Conservation (phyloP, 805 yeast species). For the Cyberlindnera suaveolens region DNA sequence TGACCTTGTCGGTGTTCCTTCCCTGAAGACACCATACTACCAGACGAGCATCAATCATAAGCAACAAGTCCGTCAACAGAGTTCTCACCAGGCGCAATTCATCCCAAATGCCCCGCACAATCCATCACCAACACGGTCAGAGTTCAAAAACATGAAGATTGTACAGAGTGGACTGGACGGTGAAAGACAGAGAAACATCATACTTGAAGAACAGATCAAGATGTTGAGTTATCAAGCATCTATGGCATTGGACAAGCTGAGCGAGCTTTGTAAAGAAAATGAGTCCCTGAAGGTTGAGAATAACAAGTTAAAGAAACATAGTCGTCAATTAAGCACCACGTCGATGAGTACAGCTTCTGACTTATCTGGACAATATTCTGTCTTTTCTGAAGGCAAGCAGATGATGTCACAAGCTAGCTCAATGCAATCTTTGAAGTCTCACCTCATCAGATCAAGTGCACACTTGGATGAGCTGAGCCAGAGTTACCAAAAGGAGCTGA, state of each 20-base stretch:
- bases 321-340: not conserved
- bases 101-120: not conserved
- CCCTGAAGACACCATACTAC: too few relatives aligned
- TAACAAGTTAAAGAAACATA: constrained; percentile 6
- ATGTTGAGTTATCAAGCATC: constrained; percentile 23
- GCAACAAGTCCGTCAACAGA: too few relatives aligned
- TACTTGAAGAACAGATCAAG: constrained; percentile 23
- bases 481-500: constrained; percentile 11
- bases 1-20: not conserved
- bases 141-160: not conserved
- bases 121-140: not conserved
- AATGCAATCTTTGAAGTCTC: constrained; percentile 13
- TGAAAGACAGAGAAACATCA: constrained; percentile 22
- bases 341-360: not conserved
- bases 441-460: constrained; percentile 2
- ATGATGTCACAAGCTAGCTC: constrained; percentile 17
- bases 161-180: constrained; percentile 8
- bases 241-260: constrained; percentile 19
- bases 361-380: not conserved
- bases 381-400: not conserved
- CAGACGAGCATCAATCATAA: too few relatives aligned
- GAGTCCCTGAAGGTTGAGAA: constrained; percentile 15
- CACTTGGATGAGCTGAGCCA: constrained; percentile 3
- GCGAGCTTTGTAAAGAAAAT: constrained; percentile 18
- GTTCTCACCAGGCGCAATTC: not conserved